phyloP scores from a whole-genome alignment of 768 basidiomycete species.

The Rhodotorula babjevae region DNA sequence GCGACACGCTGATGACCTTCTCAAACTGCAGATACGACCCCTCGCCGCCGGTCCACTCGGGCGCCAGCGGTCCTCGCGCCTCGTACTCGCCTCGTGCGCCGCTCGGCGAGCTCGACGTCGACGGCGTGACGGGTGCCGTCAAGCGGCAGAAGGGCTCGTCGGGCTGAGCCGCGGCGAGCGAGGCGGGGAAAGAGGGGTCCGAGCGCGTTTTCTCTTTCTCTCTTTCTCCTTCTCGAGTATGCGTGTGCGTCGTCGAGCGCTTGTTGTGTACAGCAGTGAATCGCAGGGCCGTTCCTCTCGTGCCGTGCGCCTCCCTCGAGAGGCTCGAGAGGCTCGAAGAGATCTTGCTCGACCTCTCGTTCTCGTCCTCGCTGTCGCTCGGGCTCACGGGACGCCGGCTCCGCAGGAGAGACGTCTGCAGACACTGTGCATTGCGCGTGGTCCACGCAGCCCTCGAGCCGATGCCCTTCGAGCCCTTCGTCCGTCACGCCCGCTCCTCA shows the following conservation, averaged over 20 bases:
- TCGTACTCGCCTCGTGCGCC: background rate
- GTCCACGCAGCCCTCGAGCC: too few relatives aligned
- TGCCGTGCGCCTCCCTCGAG: too few relatives aligned
- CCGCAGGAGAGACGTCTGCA: too few relatives aligned
- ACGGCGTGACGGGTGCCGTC: background rate
- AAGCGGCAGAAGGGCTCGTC: background rate
- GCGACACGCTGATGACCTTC: background rate
- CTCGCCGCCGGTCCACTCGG: background rate
- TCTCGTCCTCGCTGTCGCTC: background rate
- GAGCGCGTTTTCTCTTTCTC: background rate
- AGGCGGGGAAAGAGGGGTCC: background rate
- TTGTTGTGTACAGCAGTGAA: background rate
- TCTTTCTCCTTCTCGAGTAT: background rate
- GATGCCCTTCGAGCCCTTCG: too few relatives aligned
- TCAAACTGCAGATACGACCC: background rate
- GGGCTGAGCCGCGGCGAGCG: background rate
- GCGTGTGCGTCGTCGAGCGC: background rate
- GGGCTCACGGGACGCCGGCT: too few relatives aligned
- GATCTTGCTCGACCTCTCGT: too few relatives aligned
- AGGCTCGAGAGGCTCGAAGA: too few relatives aligned
- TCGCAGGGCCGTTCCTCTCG: too few relatives aligned
- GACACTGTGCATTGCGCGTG: too few relatives aligned
- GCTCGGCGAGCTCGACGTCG: constrained; percentile 3
- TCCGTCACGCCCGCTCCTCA: background rate
- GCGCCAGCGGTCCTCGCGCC: too few relatives aligned